Conservation (phyloP, 495 filamentous ascomycete genomes). For the Tuber aestivum region DNA sequence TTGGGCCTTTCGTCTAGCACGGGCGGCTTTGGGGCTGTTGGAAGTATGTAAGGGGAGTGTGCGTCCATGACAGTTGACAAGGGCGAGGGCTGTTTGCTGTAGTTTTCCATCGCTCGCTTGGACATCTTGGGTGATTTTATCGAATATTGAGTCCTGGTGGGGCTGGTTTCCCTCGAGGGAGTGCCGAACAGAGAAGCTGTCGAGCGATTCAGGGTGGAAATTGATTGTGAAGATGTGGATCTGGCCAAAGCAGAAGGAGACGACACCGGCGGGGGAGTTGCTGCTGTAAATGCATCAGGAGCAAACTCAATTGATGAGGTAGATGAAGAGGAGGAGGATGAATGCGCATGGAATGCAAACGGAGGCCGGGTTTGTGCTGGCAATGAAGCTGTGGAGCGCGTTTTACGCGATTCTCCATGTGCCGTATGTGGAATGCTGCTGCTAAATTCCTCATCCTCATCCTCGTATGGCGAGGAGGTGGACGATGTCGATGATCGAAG, state of each 20-base stretch:
- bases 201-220: slow-evolving; percentile 10
- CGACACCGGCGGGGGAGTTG: slow-evolving; percentile 36
- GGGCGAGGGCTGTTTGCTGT: slow-evolving; percentile 37
- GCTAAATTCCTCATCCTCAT: slow-evolving; percentile 21
- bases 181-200: slow-evolving; percentile 6
- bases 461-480: slow-evolving; percentile 10
- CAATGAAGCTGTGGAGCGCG: slow-evolving; percentile 29
- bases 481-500: neutral
- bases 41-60: slow-evolving; percentile 32
- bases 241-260: slow-evolving; percentile 39
- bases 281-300: slow-evolving; percentile 33
- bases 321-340: slow-evolving; percentile 35
- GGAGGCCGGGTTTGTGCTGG: slow-evolving; percentile 35
- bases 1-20: slow-evolving; percentile 17
- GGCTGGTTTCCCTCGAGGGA: slow-evolving; percentile 13
- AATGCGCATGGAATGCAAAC: slow-evolving; percentile 30
- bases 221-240: slow-evolving; percentile 26
- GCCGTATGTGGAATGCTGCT: slow-evolving; percentile 11
- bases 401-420: slow-evolving; percentile 7
- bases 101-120: slow-evolving; percentile 26
- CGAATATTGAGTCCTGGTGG: slow-evolving; percentile 11
- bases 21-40: slow-evolving; percentile 15
- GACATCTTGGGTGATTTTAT: slow-evolving; percentile 16
- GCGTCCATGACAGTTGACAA: slow-evolving; percentile 36
- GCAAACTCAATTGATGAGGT: slow-evolving; percentile 34